phyloP scores from a whole-genome alignment of 257 asterid genomes.

The Paulownia fortunei region DNA sequence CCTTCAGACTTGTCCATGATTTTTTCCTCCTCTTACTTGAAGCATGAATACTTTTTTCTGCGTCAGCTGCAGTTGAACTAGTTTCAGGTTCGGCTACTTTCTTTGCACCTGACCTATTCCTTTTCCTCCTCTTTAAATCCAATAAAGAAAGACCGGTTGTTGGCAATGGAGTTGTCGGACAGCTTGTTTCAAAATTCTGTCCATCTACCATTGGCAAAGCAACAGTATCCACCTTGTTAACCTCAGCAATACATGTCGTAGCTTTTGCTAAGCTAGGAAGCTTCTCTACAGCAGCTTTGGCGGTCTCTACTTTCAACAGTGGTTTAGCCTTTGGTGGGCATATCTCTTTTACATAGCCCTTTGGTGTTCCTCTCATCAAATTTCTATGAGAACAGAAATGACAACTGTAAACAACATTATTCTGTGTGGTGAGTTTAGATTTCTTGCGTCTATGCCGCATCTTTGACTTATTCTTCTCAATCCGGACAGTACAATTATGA shows the following conservation, averaged over 20 bases:
- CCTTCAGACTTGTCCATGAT: constrained; percentile 79
- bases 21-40: constrained; percentile 66
- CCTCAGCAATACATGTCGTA: background rate
- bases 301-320: constrained; percentile 26
- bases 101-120: constrained; percentile 53
- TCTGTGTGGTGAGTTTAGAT: constrained; percentile 40
- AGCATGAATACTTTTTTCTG: constrained; percentile 30
- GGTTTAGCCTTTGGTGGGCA: constrained; percentile 52
- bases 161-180: constrained; percentile 55
- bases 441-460: constrained; percentile 42
- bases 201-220: constrained; percentile 38
- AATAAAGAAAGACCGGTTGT: constrained; percentile 39
- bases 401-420: constrained; percentile 66
- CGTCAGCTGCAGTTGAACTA: constrained; percentile 31
- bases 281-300: constrained; percentile 22
- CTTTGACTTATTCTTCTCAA: constrained; percentile 56
- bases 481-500: constrained; percentile 59
- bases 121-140: constrained; percentile 66
- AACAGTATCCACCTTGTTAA: constrained; percentile 18
- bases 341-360: constrained; percentile 58
- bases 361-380: constrained; percentile 71
- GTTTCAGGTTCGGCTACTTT: constrained; percentile 43
- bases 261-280: constrained; percentile 22
- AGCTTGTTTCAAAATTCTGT: constrained; percentile 33
- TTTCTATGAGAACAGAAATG: constrained; percentile 72